Evolutionary conservation across 768 basidiomycete species (phyloP).

Genomic region (Naganishia antarctica): DNA sequence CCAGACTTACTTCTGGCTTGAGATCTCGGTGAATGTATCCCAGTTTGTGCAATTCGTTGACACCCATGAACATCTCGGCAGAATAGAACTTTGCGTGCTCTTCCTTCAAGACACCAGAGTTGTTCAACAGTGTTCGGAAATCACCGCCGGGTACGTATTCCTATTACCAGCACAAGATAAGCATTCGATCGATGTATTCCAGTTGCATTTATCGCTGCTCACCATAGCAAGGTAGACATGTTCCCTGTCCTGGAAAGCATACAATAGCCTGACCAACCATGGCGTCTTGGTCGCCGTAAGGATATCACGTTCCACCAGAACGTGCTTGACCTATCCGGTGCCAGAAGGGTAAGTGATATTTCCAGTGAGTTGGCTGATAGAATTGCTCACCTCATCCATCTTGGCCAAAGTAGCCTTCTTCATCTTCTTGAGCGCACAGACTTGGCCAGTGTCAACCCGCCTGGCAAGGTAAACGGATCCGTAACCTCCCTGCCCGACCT

Average conservation of each 20-base stretch:
- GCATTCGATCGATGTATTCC: too few species aligned
- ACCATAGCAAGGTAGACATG: conserved; percentile 93
- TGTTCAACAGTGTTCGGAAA: conserved; percentile 94
- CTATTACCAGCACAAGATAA: too few species aligned
- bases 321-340: conserved; percentile 71
- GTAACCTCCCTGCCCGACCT: conserved; percentile 94
- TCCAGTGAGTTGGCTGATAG: background rate
- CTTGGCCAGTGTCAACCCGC: conserved; percentile 90
- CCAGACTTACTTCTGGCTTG: conserved; percentile 76
- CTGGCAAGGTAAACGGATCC: conserved; percentile 95
- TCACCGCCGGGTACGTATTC: conserved; percentile 99
- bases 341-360: conserved; percentile 43
- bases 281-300: conserved; percentile 94
- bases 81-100: conserved; percentile 97
- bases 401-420: conserved; percentile 86
- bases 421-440: conserved; percentile 98
- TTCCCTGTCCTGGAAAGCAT: conserved; percentile 90
- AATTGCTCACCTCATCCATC: conserved; percentile 83
- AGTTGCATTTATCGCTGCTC: conserved; percentile 22
- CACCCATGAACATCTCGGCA: conserved; percentile 92
- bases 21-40: conserved; percentile 98
- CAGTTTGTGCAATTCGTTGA: conserved; percentile 89
- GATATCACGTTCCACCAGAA: conserved; percentile 95
- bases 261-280: conserved; percentile 89
- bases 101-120: conserved; percentile 94